Evolutionary conservation across 2,329 filamentous ascomycete genomes (phyloP).

Genomic region (Didymella sp.): DNA sequence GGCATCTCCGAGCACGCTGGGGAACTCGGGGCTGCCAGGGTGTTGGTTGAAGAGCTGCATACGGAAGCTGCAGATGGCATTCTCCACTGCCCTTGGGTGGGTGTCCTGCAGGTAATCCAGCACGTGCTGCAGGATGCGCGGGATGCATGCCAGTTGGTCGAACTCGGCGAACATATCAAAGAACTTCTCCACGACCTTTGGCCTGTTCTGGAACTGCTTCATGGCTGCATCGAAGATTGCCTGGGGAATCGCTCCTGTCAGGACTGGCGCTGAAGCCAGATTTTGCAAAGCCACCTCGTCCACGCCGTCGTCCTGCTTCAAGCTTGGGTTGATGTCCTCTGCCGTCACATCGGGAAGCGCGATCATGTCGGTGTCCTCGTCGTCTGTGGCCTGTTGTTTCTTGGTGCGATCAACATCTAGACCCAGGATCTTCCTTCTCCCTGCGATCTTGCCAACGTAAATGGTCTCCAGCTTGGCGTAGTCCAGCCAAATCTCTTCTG

Average conservation of each 20-base stretch:
- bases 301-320: constrained; percentile 56
- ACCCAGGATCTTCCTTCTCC: constrained; percentile 72
- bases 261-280: constrained; percentile 74
- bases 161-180: constrained; percentile 82
- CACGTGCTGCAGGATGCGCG: constrained; percentile 75
- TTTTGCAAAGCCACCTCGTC: constrained; percentile 67
- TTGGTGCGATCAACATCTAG: constrained; percentile 59
- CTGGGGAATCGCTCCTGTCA: constrained; percentile 91
- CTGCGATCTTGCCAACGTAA: constrained; percentile 82
- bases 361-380: constrained; percentile 61
- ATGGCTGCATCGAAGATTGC: constrained; percentile 88
- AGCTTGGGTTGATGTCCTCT: constrained; percentile 66
- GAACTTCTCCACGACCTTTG: constrained; percentile 73
- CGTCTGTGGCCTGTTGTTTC: constrained; percentile 53
- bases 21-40: constrained; percentile 72
- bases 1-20: constrained; percentile 70
- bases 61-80: constrained; percentile 74
- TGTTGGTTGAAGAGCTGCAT: constrained; percentile 72
- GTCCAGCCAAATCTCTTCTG: constrained; percentile 80
- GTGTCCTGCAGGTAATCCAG: constrained; percentile 67
- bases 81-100: constrained; percentile 62
- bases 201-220: constrained; percentile 75
- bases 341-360: constrained; percentile 65
- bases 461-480: constrained; percentile 93
- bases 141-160: constrained; percentile 67